Conservation (phyloP, 257 asterid species). For the Voacanga thouarsii region DNA sequence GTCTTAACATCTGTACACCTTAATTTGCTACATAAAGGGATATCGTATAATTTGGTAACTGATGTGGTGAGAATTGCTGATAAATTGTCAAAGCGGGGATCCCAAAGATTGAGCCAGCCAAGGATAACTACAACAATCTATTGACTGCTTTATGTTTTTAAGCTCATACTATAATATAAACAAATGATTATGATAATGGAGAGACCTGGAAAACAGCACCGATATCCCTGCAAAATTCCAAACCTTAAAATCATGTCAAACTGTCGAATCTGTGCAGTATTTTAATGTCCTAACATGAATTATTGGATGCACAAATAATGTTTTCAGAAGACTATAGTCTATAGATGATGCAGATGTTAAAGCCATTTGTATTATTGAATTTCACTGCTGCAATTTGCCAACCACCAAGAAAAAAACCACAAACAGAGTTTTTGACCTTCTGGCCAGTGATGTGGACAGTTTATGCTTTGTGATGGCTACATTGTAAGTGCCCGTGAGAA, state of each 20-base stretch:
- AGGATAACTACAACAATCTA: too few relatives aligned
- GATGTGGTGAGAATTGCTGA: too few relatives aligned
- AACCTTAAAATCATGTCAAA: not conserved
- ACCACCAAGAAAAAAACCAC: not conserved
- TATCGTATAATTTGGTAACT: too few relatives aligned
- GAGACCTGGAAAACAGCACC: too few relatives aligned
- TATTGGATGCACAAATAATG: not conserved
- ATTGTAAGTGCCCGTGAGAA: constrained; percentile 1
- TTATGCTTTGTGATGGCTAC: constrained; percentile 21
- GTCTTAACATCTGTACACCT: too few relatives aligned
- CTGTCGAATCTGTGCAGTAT: not conserved
- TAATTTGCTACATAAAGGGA: too few relatives aligned
- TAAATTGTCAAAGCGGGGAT: too few relatives aligned
- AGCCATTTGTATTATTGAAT: not conserved
- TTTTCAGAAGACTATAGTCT: not conserved
- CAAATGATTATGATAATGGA: too few relatives aligned
- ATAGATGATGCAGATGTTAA: not conserved
- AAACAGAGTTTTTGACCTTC: not conserved
- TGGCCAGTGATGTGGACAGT: constrained; percentile 10
- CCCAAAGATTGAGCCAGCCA: too few relatives aligned
- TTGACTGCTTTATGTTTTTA: too few relatives aligned
- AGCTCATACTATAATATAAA: too few relatives aligned
- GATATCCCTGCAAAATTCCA: not conserved
- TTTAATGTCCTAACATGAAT: not conserved
- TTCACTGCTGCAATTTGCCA: not conserved